Evolutionary conservation across 2,329 filamentous ascomycete genomes (phyloP).

Genomic region (Cadophora sp.): DNA sequence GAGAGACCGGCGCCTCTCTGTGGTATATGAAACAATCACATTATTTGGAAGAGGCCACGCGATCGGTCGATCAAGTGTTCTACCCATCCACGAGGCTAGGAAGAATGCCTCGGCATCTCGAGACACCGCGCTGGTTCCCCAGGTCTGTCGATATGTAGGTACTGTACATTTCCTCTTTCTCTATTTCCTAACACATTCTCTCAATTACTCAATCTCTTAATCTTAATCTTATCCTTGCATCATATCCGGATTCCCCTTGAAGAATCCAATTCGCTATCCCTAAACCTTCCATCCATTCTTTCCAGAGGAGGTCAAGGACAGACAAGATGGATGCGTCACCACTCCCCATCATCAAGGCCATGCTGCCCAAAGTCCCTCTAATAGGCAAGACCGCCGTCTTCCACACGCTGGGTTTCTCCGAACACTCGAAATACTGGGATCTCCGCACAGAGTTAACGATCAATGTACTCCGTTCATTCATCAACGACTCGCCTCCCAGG

Average conservation of each 20-base stretch:
- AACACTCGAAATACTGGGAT: slow-evolving; percentile 78
- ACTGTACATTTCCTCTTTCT: neutral
- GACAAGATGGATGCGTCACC: slow-evolving; percentile 36
- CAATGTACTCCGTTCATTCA: slow-evolving; percentile 71
- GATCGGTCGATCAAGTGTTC: neutral
- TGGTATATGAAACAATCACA: neutral
- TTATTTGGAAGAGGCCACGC: slow-evolving; percentile 1
- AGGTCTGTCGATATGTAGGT: neutral
- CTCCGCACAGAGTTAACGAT: slow-evolving; percentile 77
- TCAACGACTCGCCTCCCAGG: slow-evolving; percentile 47
- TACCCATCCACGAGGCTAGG: slow-evolving; percentile 18
- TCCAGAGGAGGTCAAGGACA: neutral
- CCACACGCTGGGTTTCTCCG: slow-evolving; percentile 72
- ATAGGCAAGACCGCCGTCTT: slow-evolving; percentile 66
- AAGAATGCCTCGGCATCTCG: slow-evolving; percentile 31
- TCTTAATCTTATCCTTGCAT: neutral
- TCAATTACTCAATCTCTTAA: neutral
- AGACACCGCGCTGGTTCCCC: neutral
- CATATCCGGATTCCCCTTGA: neutral
- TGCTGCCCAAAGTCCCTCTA: slow-evolving; percentile 63
- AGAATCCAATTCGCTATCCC: neutral
- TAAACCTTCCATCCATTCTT: neutral
- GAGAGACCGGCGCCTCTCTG: neutral
- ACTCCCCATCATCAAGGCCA: slow-evolving; percentile 36
- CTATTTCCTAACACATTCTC: neutral